Percentiles rank a stretch among this genome's conserved stretches.
Conservation (phyloP, 2,329 filamentous ascomycete genomes). For the Aureobasidium leucospermi region DNA sequence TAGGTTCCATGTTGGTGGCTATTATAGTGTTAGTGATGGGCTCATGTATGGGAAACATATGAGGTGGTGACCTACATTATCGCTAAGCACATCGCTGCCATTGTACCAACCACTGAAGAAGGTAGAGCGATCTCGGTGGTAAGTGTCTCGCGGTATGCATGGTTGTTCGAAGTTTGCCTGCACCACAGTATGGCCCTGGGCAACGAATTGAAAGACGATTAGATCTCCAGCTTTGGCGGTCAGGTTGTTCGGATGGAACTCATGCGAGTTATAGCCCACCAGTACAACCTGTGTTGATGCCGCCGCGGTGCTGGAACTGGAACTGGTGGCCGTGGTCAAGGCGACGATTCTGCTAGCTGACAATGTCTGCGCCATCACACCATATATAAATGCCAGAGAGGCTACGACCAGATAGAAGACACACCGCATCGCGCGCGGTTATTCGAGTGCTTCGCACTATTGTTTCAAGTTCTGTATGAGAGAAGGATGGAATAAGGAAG, state of each 20-base stretch:
- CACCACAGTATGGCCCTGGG: conserved; percentile 37
- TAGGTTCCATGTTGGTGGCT: conserved; percentile 25
- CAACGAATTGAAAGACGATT: conserved; percentile 36
- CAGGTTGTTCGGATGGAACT: conserved; percentile 32
- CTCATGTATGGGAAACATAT: not conserved
- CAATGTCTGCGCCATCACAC: not conserved
- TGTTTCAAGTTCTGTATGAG: not conserved
- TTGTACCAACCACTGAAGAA: conserved; percentile 22
- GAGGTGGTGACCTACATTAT: not conserved
- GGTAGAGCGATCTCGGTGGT: conserved; percentile 17
- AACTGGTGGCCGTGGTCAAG: too few relatives aligned
- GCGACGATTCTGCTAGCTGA: not conserved
- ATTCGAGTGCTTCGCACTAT: not conserved
- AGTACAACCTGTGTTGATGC: conserved; percentile 26
- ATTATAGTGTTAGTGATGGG: not conserved
- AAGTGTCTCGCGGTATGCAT: conserved; percentile 30
- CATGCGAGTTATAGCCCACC: conserved; percentile 30
- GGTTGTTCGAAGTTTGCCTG: conserved; percentile 34
- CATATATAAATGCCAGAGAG: conserved; percentile 1
- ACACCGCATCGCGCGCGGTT: not conserved
- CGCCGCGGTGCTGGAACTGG: not conserved
- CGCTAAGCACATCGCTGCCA: conserved; percentile 7
- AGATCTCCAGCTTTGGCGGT: conserved; percentile 34
- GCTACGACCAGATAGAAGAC: not conserved
- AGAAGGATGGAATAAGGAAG: not conserved